phyloP scores from a whole-genome alignment of 2,329 filamentous ascomycete species.

The Xenoacremonium recifei region DNA sequence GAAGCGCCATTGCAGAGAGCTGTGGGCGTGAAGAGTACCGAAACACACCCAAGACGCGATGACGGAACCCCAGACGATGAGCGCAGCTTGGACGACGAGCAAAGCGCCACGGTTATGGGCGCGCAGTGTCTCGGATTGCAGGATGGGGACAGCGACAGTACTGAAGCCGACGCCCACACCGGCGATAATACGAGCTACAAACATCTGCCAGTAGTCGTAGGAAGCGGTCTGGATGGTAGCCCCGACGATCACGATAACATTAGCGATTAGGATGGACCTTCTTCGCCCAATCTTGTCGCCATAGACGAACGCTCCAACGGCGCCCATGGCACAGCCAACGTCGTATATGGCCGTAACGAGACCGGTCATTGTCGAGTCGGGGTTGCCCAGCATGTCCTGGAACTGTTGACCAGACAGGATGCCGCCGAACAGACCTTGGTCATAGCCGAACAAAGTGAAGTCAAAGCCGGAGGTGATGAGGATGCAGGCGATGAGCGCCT shows the following conservation, averaged over 20 bases:
- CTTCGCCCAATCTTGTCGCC: slow-evolving; percentile 6
- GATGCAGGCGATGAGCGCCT: slow-evolving; percentile 4
- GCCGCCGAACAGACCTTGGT: slow-evolving; percentile 2
- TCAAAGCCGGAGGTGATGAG: slow-evolving; percentile 6
- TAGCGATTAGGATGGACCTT: slow-evolving; percentile 6
- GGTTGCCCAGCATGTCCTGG: slow-evolving; percentile 1
- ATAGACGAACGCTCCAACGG: slow-evolving; percentile 6
- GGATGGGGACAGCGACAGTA: slow-evolving; percentile 7
- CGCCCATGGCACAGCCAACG: slow-evolving; percentile 6
- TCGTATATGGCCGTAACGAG: slow-evolving; percentile 9
- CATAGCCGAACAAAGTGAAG: slow-evolving; percentile 3
- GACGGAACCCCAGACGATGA: slow-evolving; percentile 3
- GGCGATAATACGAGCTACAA: slow-evolving; percentile 6
- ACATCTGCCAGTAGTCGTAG: slow-evolving; percentile 1
- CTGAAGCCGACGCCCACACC: slow-evolving; percentile 7
- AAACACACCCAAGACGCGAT: slow-evolving; percentile 8
- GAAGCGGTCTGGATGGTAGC: slow-evolving; percentile 1
- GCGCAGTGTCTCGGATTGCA: slow-evolving; percentile 9
- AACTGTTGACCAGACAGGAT: not conserved
- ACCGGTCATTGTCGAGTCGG: slow-evolving; percentile 5
- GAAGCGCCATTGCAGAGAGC: slow-evolving; percentile 10
- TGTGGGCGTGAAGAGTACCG: slow-evolving; percentile 4
- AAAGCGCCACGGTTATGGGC: slow-evolving; percentile 5
- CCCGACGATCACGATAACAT: slow-evolving; percentile 5
- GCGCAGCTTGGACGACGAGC: slow-evolving; percentile 1